These are phyloP conservation scores for Pseudogymnoascus sp. DNA, from an alignment of 2,329 filamentous ascomycete species.

Conservation along the genomic window DNA sequence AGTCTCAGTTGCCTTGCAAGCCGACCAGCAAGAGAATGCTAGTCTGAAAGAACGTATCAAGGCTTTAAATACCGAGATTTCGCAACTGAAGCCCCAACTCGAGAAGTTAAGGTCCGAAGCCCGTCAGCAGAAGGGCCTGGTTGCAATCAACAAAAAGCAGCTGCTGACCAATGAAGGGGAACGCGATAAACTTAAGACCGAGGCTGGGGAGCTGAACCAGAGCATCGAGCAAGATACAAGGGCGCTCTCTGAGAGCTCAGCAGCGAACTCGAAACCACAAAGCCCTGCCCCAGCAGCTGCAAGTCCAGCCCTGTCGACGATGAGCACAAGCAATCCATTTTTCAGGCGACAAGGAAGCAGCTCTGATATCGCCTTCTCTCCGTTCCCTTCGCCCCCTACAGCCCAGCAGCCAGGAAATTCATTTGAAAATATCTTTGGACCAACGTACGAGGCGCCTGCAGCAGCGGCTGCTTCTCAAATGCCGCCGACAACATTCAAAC, in stretches of 20 bases:
- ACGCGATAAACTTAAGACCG: slow-evolving; percentile 76
- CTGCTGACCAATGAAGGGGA: slow-evolving; percentile 82
- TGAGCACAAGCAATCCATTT: slow-evolving; percentile 88
- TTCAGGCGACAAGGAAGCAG: slow-evolving; percentile 63
- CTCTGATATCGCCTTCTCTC: slow-evolving; percentile 40
- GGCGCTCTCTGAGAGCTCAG: slow-evolving; percentile 43
- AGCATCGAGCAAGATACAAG: slow-evolving; percentile 52
- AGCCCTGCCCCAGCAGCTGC: slow-evolving; percentile 41
- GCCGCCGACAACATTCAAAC: slow-evolving; percentile 55
- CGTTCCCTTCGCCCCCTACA: slow-evolving; percentile 32
- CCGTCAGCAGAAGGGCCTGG: slow-evolving; percentile 89
- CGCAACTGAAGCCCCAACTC: slow-evolving; percentile 78
- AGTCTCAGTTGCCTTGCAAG: slow-evolving; percentile 64
- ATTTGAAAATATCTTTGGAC: slow-evolving; percentile 83
- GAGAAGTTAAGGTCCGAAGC: slow-evolving; percentile 91
- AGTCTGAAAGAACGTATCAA: slow-evolving; percentile 82
- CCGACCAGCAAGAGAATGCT: slow-evolving; percentile 83
- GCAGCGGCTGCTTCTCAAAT: slow-evolving; percentile 30
- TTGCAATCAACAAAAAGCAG: slow-evolving; percentile 98
- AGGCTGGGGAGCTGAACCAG: slow-evolving; percentile 63
- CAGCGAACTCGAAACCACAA: slow-evolving; percentile 21
- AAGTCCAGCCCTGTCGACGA: slow-evolving; percentile 62
- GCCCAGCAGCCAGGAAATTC: slow-evolving; percentile 51
- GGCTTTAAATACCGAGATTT: slow-evolving; percentile 72
- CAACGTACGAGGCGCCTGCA: slow-evolving; percentile 46